A percentile compares a stretch with the other conserved stretches of the same genome.
Conservation (phyloP, 441 rosid genomes). For the Theobroma grandiflorum region DNA sequence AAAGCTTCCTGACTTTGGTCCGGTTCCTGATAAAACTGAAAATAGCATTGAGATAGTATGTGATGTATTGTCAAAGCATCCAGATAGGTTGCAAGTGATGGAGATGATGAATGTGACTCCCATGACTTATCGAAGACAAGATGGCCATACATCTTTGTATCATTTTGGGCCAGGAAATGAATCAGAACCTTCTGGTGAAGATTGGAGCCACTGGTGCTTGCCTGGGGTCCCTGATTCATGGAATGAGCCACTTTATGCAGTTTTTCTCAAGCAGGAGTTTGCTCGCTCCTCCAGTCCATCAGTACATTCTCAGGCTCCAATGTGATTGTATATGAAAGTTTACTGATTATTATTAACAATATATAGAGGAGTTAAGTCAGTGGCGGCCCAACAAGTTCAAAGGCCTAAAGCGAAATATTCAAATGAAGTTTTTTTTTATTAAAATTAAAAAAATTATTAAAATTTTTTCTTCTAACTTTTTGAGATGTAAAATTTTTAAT, state of each 20-base stretch:
- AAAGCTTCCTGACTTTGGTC: slow-evolving; percentile 54
- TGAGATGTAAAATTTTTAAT: too few species aligned
- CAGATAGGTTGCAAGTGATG: slow-evolving; percentile 26
- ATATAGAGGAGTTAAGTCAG: not conserved
- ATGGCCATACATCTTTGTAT: slow-evolving; percentile 67
- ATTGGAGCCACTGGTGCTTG: slow-evolving; percentile 32
- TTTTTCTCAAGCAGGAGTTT: slow-evolving; percentile 7
- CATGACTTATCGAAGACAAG: slow-evolving; percentile 55
- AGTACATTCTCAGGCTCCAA: not conserved
- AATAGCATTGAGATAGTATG: slow-evolving; percentile 36
- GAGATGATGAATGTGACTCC: slow-evolving; percentile 57
- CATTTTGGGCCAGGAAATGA: slow-evolving; percentile 35
- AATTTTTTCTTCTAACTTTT: too few species aligned
- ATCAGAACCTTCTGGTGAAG: slow-evolving; percentile 4
- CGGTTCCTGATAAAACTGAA: slow-evolving; percentile 38
- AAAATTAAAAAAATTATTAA: too few species aligned
- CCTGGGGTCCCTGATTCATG: slow-evolving; percentile 27
- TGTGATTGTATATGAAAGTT: not conserved
- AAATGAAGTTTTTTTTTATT: too few species aligned
- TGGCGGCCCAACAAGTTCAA: too few species aligned
- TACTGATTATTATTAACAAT: not conserved
- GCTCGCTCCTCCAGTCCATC: not conserved
- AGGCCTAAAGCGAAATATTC: too few species aligned
- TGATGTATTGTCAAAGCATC: slow-evolving; percentile 39
- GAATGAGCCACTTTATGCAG: slow-evolving; percentile 25